Conservation (phyloP, 768 basidiomycete genomes). For the Tylopilus vinaceipallidus region DNA sequence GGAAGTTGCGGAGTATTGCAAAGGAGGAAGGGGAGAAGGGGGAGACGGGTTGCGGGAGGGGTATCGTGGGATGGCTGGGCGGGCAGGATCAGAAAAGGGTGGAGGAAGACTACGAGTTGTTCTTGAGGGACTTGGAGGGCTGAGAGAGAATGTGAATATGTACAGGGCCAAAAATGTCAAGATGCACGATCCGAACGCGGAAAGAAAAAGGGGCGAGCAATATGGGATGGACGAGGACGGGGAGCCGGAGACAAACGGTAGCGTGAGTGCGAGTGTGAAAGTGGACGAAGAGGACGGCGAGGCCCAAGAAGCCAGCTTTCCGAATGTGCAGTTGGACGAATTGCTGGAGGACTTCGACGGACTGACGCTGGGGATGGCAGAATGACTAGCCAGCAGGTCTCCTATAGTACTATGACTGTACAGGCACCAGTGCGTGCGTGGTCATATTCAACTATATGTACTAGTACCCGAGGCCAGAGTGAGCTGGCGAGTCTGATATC, state of each 20-base stretch:
- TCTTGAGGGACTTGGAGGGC: slow-evolving; percentile 89
- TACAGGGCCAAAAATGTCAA: slow-evolving; percentile 68
- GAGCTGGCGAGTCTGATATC: no score
- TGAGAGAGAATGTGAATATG: slow-evolving; percentile 82
- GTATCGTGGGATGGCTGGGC: slow-evolving; percentile 88
- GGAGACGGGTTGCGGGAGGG: slow-evolving; percentile 71
- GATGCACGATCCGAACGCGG: slow-evolving; percentile 44
- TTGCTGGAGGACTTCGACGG: slow-evolving; percentile 90
- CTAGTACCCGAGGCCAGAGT: no score
- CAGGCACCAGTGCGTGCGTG: no score
- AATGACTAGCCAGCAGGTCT: no score
- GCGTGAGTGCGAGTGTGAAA: slow-evolving; percentile 15
- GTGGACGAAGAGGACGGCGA: slow-evolving; percentile 45
- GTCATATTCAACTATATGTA: no score
- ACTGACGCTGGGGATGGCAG: slow-evolving; percentile 78
- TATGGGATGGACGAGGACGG: slow-evolving; percentile 69
- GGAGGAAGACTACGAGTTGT: slow-evolving; percentile 95
- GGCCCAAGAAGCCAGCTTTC: slow-evolving; percentile 86
- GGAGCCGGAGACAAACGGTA: slow-evolving; percentile 23
- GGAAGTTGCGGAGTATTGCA: slow-evolving; percentile 90
- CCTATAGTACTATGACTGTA: no score
- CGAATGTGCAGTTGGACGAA: slow-evolving; percentile 81
- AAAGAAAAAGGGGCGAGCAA: slow-evolving; percentile 26
- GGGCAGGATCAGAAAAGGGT: slow-evolving; percentile 90
- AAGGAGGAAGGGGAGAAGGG: slow-evolving; percentile 89